phyloP scores from a whole-genome alignment of 345 rosid genomes.

The Acer negundo region DNA sequence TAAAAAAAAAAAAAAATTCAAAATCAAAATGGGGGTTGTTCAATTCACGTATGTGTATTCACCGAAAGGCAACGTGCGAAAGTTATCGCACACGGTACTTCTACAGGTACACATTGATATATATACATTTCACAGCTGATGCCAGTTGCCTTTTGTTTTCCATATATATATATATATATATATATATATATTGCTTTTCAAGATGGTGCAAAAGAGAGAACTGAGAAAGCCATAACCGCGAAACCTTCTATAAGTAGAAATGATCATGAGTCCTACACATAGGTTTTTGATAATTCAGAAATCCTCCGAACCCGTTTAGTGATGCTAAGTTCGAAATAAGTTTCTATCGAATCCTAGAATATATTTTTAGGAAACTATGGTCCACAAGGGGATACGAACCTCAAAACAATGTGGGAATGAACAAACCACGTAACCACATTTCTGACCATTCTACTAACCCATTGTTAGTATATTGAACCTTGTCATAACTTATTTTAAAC shows the following conservation, averaged over 20 bases:
- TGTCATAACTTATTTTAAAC: conserved; percentile 21
- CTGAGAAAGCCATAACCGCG: conserved; percentile 25
- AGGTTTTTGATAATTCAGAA: conserved; percentile 7
- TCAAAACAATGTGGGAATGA: too few relatives aligned
- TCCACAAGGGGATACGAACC: too few relatives aligned
- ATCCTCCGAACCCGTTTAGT: too few relatives aligned
- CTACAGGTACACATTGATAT: background rate
- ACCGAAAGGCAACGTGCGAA: conserved; percentile 29
- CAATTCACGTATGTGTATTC: conserved; percentile 23
- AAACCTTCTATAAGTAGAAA: conserved; percentile 8
- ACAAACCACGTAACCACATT: too few relatives aligned
- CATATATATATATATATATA: too few relatives aligned
- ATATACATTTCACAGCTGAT: background rate
- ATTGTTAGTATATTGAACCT: background rate
- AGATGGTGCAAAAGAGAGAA: conserved; percentile 7
- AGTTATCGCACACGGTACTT: background rate
- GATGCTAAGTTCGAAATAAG: too few relatives aligned
- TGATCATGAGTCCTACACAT: conserved; percentile 5
- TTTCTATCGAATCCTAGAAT: too few relatives aligned
- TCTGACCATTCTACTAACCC: too few relatives aligned
- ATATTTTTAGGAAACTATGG: too few relatives aligned
- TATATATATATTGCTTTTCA: background rate
- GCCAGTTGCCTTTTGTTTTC: conserved; percentile 4
- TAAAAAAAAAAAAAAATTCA: too few relatives aligned
- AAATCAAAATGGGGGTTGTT: background rate